A percentile compares a stretch with the other conserved stretches of the same genome.
Evolutionary conservation across 148 eudicot species (phyloP).

Genomic region (Nepenthes mirabilis): DNA sequence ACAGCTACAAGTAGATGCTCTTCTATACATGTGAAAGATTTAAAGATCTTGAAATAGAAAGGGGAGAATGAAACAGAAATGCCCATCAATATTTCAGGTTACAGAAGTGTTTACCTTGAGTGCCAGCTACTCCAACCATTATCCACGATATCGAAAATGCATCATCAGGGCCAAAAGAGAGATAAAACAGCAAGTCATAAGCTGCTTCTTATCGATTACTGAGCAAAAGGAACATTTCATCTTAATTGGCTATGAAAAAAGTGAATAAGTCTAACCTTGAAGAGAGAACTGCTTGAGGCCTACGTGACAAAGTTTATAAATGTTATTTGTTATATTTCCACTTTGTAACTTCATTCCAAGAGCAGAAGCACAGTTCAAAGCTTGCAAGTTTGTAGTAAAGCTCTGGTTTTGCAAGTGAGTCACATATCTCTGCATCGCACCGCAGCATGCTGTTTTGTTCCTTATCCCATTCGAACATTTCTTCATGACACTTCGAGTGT

Average conservation of each 20-base stretch:
- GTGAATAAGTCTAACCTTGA: slow-evolving; percentile 46
- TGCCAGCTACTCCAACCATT: neutral
- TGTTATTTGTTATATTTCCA: slow-evolving; percentile 58
- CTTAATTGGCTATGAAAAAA: neutral
- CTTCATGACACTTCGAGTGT: slow-evolving; percentile 31
- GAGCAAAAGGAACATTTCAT: neutral
- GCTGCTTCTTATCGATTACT: too few relatives aligned
- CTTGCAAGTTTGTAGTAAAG: slow-evolving; percentile 91
- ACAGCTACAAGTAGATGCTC: neutral
- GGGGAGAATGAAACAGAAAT: too few relatives aligned
- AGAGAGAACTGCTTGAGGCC: slow-evolving; percentile 93
- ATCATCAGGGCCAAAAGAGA: neutral
- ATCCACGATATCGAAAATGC: neutral
- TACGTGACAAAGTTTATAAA: slow-evolving; percentile 68
- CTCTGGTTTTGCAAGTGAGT: slow-evolving; percentile 89
- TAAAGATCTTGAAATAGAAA: too few relatives aligned
- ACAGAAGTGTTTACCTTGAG: neutral
- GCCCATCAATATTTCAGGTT: too few relatives aligned
- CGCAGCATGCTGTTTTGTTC: slow-evolving; percentile 54
- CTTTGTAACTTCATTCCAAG: slow-evolving; percentile 69
- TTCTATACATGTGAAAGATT: too few relatives aligned
- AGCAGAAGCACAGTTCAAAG: slow-evolving; percentile 85
- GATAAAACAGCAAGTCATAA: neutral
- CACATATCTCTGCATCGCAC: slow-evolving; percentile 49
- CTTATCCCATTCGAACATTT: slow-evolving; percentile 40